Percentiles rank a stretch among this genome's conserved stretches.
Evolutionary conservation across 2,329 filamentous ascomycete genomes (phyloP).

Genomic region (Daldinia eschscholtzii): DNA sequence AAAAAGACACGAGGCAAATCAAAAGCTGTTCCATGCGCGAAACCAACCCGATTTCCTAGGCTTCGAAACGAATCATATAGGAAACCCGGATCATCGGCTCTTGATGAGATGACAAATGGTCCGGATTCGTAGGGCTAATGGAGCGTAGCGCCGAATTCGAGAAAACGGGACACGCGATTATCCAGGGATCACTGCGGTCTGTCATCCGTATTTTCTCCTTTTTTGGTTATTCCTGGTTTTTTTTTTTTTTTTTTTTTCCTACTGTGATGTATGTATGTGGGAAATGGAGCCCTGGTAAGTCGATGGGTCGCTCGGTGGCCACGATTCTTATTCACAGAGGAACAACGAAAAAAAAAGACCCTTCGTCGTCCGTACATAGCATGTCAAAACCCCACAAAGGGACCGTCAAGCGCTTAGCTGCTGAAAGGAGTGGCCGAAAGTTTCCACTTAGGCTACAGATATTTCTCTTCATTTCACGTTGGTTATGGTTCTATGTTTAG

Average conservation of each 20-base stretch:
- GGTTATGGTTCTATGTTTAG: constrained; percentile 30
- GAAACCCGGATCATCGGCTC: constrained; percentile 37
- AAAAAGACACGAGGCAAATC: constrained; percentile 26
- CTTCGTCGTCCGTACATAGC: constrained; percentile 14
- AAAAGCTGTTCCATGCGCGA: constrained; percentile 23
- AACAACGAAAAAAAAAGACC: constrained; percentile 1
- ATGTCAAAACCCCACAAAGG: constrained; percentile 37
- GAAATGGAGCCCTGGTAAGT: constrained; percentile 11
- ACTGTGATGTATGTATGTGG: constrained; percentile 4
- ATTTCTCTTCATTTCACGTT: constrained; percentile 37
- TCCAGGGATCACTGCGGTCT: constrained; percentile 19
- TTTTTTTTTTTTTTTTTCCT: not conserved
- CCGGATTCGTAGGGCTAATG: constrained; percentile 38
- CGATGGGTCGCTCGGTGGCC: constrained; percentile 16
- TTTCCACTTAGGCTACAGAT: constrained; percentile 37
- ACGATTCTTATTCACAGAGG: constrained; percentile 19
- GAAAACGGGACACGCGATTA: constrained; percentile 32
- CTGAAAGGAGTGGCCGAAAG: constrained; percentile 33
- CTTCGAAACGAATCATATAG: constrained; percentile 2
- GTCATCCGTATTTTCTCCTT: constrained; percentile 20
- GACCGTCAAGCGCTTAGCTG: constrained; percentile 31
- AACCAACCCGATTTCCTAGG: constrained; percentile 12
- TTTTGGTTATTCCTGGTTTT: not conserved
- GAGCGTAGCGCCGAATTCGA: constrained; percentile 28
- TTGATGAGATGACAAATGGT: constrained; percentile 29